phyloP scores from a whole-genome alignment of 2,329 filamentous ascomycete genomes.

The Aspergillus sergii region DNA sequence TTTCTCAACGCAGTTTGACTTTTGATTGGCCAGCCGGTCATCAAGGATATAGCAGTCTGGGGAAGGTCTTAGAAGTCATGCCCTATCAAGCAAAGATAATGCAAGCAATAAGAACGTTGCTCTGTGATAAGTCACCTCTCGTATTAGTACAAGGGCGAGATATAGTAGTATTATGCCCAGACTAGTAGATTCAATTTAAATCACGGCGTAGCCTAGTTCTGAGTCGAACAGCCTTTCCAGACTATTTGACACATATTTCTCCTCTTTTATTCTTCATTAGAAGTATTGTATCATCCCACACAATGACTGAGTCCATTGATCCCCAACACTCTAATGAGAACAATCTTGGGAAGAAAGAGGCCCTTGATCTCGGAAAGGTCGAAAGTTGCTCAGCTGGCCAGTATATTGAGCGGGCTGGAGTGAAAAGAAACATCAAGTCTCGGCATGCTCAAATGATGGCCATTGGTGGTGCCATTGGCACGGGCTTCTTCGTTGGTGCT shows the following conservation, averaged over 20 bases:
- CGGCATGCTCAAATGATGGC: constrained; percentile 45
- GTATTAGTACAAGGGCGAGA: background rate
- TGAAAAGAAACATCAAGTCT: constrained; percentile 21
- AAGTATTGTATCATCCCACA: background rate
- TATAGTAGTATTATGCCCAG: background rate
- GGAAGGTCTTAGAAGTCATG: background rate
- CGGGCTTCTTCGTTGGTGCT: constrained; percentile 24
- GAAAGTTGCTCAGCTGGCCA: background rate
- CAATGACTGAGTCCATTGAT: background rate
- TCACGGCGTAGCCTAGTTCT: background rate
- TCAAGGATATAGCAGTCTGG: background rate
- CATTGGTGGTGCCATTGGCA: constrained; percentile 29
- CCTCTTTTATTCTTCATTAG: background rate
- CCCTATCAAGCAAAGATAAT: background rate
- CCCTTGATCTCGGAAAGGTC: background rate
- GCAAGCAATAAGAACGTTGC: background rate
- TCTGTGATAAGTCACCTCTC: background rate
- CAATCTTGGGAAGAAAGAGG: background rate
- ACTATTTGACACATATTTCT: background rate
- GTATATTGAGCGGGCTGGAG: constrained; percentile 2
- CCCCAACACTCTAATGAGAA: background rate
- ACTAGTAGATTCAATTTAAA: background rate
- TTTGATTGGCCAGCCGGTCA: background rate
- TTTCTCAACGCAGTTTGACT: background rate
- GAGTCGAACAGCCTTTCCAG: no score